Evolutionary conservation across 1,139 yeast species (phyloP).

Genomic region (Pneumocystis carinii): DNA sequence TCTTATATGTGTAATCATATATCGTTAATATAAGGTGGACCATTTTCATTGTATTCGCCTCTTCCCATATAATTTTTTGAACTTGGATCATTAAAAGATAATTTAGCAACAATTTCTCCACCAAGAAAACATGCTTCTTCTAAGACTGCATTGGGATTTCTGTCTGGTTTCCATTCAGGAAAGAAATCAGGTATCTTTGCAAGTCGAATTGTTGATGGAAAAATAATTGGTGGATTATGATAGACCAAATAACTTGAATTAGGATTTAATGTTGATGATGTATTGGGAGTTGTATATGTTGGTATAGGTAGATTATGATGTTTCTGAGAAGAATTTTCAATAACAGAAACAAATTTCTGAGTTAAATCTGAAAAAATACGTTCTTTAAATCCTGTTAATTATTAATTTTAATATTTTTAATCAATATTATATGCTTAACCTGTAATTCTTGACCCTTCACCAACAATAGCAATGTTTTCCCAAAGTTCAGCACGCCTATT

Average conservation of each 20-base stretch:
- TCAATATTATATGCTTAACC: conserved; percentile 68
- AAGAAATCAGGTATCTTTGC: conserved; percentile 79
- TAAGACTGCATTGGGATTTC: conserved; percentile 4
- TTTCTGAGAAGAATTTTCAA: conserved; percentile 14
- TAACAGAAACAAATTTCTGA: conserved; percentile 1
- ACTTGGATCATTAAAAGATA: conserved; percentile 1
- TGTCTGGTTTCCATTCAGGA: conserved; percentile 69
- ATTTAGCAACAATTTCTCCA: conserved; percentile 1
- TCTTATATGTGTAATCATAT: background rate
- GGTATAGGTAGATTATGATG: conserved; percentile 11
- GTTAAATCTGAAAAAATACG: conserved; percentile 3
- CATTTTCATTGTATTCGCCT: background rate
- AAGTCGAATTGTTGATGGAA: conserved; percentile 55
- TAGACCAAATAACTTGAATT: conserved; percentile 19
- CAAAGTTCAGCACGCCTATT: conserved; percentile 64
- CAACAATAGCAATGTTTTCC: conserved; percentile 68
- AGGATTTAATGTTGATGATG: conserved; percentile 14
- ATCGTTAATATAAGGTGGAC: background rate
- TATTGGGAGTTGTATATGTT: conserved; percentile 12
- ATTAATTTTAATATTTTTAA: conserved; percentile 31
- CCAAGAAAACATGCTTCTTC: conserved; percentile 11
- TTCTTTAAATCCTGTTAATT: conserved; percentile 2
- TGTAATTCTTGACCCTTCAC: conserved; percentile 55
- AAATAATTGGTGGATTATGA: conserved; percentile 31
- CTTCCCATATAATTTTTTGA: conserved; percentile 1